Evolutionary conservation across 192 early-diverging fungal species (phyloP), one percentile per base, ranked within the genome.

Genomic region (Anaeromyces robustus): DNA sequence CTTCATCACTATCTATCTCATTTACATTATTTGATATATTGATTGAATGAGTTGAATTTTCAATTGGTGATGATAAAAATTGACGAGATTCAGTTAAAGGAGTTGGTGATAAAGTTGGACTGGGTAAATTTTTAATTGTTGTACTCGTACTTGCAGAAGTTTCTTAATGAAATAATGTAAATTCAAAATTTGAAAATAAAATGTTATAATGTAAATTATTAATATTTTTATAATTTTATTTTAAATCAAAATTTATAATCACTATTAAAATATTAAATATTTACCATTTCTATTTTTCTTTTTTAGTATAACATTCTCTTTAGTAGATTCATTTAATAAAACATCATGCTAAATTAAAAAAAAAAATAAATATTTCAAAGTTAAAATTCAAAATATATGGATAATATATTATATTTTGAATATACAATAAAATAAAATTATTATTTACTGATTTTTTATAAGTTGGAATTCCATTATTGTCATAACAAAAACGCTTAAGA

Each of bases 401-500:
- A n/a, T n/a, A n/a, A n/a, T n/a, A n/a, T n/a, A n/a, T n/a, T n/a
- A n/a, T n/a, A n/a, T n/a, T n/a, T n/a, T 34, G 32, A 34, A 7
- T 34, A 7, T 7, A 34, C 12, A 4, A 34, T 7, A 34, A 34
- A 41, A 41, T 12, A 41, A 9, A 41, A 41, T 41, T 22, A 83
- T 87, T 82, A 37, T 90, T 87, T 52, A 89, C 83, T 80, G 90
- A 89, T 29, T 87, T 80, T 79, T 95, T 92, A 84, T 87, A 90
- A 34, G 92, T 89, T 29, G 90, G 90, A 79, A 93, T 87, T 16
- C 93, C 94, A 84, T 92, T 90, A 39, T 93, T 82, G 78, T 96
- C 94, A 82, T 95, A 92, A 30, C 90, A 92, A 87, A 96, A 94
- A 79, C 89, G 87, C 86, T 94, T 93, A 77, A 96, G 84, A 3